Evolutionary conservation across 2,329 filamentous ascomycete genomes (phyloP).

Genomic region (Apiospora arundinis): DNA sequence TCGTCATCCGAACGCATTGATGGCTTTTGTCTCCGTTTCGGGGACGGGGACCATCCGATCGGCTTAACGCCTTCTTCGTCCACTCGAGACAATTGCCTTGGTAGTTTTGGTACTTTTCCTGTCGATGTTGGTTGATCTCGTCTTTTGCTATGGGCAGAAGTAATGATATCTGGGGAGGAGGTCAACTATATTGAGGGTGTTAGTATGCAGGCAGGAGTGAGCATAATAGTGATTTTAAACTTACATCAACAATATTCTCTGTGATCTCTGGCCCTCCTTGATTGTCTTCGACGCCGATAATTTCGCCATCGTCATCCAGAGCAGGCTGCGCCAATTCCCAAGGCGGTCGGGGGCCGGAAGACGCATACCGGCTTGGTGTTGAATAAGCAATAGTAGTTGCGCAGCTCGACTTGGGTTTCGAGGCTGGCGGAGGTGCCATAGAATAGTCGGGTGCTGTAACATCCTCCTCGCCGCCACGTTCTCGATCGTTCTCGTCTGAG

Average conservation of each 20-base stretch:
- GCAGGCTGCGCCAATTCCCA: constrained; percentile 30
- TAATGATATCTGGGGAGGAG: constrained; percentile 38
- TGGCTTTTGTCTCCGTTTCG: constrained; percentile 30
- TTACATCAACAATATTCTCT: constrained; percentile 33
- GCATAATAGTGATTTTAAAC: constrained; percentile 8
- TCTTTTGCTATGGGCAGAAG: constrained; percentile 26
- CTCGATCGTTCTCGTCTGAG: constrained; percentile 26
- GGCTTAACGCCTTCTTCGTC: constrained; percentile 16
- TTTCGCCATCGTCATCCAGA: neutral
- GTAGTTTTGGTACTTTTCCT: constrained; percentile 25
- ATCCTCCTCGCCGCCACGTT: neutral
- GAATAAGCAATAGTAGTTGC: constrained; percentile 40
- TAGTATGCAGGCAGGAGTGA: constrained; percentile 20
- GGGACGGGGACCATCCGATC: constrained; percentile 24
- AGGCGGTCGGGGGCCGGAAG: constrained; percentile 36
- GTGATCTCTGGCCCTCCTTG: constrained; percentile 28
- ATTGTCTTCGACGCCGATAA: neutral
- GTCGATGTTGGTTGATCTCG: constrained; percentile 2
- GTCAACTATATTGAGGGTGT: constrained; percentile 31
- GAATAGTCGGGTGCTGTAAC: neutral
- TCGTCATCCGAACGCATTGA: constrained; percentile 28
- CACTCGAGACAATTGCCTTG: neutral
- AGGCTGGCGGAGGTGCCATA: constrained; percentile 23
- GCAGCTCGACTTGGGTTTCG: constrained; percentile 39
- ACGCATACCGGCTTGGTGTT: constrained; percentile 40